Conservation (phyloP, 768 basidiomycete species). For the Xanthoconium stramineum region DNA sequence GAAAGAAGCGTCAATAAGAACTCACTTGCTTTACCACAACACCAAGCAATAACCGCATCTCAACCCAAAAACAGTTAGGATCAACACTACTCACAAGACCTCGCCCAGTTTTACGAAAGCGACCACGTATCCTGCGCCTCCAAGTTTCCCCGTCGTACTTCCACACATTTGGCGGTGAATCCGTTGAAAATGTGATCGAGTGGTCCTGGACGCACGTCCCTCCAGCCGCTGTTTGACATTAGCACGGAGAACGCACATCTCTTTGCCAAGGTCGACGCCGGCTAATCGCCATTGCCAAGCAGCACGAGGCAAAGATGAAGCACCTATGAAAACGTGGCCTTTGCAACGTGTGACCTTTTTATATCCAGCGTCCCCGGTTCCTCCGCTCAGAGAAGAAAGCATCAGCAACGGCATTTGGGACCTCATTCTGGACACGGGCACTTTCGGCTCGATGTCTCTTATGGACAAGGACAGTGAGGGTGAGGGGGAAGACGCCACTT, state of each 20-base stretch:
- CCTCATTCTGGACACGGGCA: slow-evolving; percentile 82
- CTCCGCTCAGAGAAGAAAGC: slow-evolving; percentile 9
- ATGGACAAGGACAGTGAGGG: slow-evolving; percentile 60
- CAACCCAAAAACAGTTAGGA: slow-evolving; percentile 61
- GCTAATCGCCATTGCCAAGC: slow-evolving; percentile 59
- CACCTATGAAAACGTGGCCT: slow-evolving; percentile 37
- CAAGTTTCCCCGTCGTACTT: background rate
- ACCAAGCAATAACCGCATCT: background rate
- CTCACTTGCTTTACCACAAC: background rate
- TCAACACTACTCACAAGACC: slow-evolving; percentile 65
- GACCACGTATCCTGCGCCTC: slow-evolving; percentile 18
- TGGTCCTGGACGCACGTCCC: slow-evolving; percentile 63
- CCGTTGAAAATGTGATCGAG: slow-evolving; percentile 73
- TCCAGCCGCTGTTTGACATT: slow-evolving; percentile 59
- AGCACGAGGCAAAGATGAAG: slow-evolving; percentile 21
- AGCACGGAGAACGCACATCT: slow-evolving; percentile 81
- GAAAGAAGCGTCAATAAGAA: slow-evolving; percentile 74
- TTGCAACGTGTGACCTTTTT: slow-evolving; percentile 67
- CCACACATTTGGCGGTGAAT: slow-evolving; percentile 67
- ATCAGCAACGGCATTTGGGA: slow-evolving; percentile 50
- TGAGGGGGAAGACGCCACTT: slow-evolving; percentile 48
- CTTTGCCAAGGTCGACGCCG: slow-evolving; percentile 65
- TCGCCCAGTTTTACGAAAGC: slow-evolving; percentile 69
- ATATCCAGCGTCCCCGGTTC: slow-evolving; percentile 42
- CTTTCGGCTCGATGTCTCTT: slow-evolving; percentile 80